Percentiles rank a stretch among this genome's conserved stretches.
Evolutionary conservation across 176 grass and related monocot species (phyloP).

Genomic region (Phoenix roebelenii): DNA sequence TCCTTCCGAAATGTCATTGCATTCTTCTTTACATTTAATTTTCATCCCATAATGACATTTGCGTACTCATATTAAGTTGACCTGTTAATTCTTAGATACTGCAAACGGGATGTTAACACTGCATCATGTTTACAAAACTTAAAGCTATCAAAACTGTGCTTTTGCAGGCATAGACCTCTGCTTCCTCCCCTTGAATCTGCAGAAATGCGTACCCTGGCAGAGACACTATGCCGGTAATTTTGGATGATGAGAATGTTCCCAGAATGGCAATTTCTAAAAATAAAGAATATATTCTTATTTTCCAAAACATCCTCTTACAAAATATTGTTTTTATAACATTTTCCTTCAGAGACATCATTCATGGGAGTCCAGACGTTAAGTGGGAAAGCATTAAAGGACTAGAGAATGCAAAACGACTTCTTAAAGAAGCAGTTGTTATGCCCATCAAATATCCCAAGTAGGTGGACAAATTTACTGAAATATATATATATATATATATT

Average conservation of each 20-base stretch:
- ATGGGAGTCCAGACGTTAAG: constrained; percentile 92
- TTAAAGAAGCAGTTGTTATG: constrained; percentile 98
- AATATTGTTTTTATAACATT: constrained; percentile 3
- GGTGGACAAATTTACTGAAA: constrained; percentile 5
- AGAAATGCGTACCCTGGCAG: constrained; percentile 81
- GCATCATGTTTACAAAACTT: not conserved
- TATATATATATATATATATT: too few species aligned
- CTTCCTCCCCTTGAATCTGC: constrained; percentile 78
- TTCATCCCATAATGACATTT: too few species aligned
- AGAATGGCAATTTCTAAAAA: too few species aligned
- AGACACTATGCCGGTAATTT: constrained; percentile 71
- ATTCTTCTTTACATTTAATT: too few species aligned
- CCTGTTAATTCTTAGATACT: too few species aligned
- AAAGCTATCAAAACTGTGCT: not conserved
- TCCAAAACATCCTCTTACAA: too few species aligned
- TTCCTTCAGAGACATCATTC: constrained; percentile 68
- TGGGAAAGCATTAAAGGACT: constrained; percentile 99
- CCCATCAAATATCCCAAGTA: constrained; percentile 99
- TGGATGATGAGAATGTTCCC: too few species aligned
- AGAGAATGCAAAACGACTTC: constrained; percentile 82
- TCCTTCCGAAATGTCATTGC: too few species aligned
- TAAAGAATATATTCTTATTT: too few species aligned
- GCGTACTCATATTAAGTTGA: too few species aligned
- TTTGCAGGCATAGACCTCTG: constrained; percentile 80
- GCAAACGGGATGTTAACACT: not conserved